Evolutionary conservation across 1,284 basidiomycete species (phyloP), one percentile per base, ranked within the genome.

Genomic region (Fistulina hepatica): DNA sequence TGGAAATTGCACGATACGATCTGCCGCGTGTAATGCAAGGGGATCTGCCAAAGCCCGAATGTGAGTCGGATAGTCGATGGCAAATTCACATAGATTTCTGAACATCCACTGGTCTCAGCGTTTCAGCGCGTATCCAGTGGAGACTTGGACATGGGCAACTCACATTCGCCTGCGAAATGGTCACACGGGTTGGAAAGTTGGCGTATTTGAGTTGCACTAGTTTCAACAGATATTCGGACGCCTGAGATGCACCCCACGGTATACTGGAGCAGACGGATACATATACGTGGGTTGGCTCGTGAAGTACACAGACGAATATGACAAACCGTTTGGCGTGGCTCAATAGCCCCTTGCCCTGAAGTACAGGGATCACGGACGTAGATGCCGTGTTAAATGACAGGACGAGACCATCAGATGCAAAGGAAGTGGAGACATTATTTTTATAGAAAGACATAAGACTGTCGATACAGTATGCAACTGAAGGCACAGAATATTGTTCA

Each of bases 171-270:
- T 79, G 76, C 0, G 58, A 45, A 9, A 65, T 50, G 0, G 69
- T 74, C 4, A 81, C 69, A 23, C 75, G 69, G 2, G 71, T 76
- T 11, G 71, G 72, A 49, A 98, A 98, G 30, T 71, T 83, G 11
- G 95, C 86, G 54, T 98, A 97, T 57, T 98, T 99, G 40, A 98
- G 73, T 56, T 97, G 93, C 24, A 92, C 76, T 6, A 94, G 75
- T 52, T 92, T 93, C 40, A 95, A 73, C 34, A 98, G 69, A 49
- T 95, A 84, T 34, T 98, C 94, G 0, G 86, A 76, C 0, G 91
- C 80, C 52, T 95, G 92, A 1, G 79, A 73, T 7, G 88, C 80
- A 22, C 95, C 94, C 88, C 91, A 98, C 2, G 88, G 84, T 58
- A 98, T 86, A 47, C 92, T 92, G 25, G 21, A 23, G n/a, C 5